phyloP scores from a whole-genome alignment of 2,329 filamentous ascomycete species.

The Phaeosphaeriaceae sp. region DNA sequence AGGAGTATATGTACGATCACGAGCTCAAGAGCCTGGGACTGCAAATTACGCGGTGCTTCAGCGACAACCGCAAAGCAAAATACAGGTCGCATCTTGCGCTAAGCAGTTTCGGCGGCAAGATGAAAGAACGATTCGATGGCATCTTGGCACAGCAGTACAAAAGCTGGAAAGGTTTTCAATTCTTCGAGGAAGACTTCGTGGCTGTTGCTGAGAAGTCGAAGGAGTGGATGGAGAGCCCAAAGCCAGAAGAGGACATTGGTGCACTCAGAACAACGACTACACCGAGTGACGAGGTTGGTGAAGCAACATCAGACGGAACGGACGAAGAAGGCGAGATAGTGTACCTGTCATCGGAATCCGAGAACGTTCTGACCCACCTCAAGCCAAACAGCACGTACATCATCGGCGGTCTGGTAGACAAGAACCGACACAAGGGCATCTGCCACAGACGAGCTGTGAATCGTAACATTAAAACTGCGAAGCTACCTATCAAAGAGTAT shows the following conservation, averaged over 20 bases:
- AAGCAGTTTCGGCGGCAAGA: conserved; percentile 76
- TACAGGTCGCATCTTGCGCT: conserved; percentile 78
- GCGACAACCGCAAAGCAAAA: conserved; percentile 76
- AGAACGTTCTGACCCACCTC: conserved; percentile 80
- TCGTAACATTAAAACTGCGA: conserved; percentile 83
- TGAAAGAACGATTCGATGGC: conserved; percentile 82
- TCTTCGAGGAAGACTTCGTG: conserved; percentile 78
- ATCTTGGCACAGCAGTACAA: conserved; percentile 74
- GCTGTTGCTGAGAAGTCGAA: conserved; percentile 72
- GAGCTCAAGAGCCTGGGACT: conserved; percentile 83
- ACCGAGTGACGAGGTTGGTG: neutral
- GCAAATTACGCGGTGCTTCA: conserved; percentile 88
- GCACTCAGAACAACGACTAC: conserved; percentile 55
- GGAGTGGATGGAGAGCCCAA: conserved; percentile 69
- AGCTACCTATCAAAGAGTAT: conserved; percentile 93
- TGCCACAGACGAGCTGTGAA: conserved; percentile 84
- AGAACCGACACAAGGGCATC: conserved; percentile 93
- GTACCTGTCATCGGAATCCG: conserved; percentile 92
- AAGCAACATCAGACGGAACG: conserved; percentile 21
- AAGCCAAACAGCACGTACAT: conserved; percentile 92
- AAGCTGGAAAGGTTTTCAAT: conserved; percentile 80
- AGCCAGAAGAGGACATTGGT: conserved; percentile 67
- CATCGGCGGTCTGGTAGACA: conserved; percentile 92
- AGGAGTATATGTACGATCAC: conserved; percentile 85
- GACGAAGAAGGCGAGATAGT: conserved; percentile 68